Percentiles rank a stretch among this genome's conserved stretches.
These are phyloP conservation scores for Macrotyloma uniflorum DNA, from an alignment of 306 rosid species.

Conservation along the genomic window DNA sequence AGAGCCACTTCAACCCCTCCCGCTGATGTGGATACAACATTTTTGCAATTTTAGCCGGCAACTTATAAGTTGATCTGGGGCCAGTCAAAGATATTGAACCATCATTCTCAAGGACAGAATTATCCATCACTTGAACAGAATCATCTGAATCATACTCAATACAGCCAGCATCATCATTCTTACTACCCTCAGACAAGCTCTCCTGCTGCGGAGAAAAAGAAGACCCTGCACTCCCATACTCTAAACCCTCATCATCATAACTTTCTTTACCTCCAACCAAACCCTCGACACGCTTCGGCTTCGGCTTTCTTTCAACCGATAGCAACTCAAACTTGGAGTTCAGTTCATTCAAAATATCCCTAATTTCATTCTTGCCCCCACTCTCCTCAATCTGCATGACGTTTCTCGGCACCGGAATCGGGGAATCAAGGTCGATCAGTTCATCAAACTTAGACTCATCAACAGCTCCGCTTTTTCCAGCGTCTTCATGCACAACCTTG, in stretches of 20 bases:
- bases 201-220: conserved; percentile 56
- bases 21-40: conserved; percentile 87
- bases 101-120: conserved; percentile 45
- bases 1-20: conserved; percentile 85
- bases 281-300: conserved; percentile 39
- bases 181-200: conserved; percentile 39
- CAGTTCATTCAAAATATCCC: conserved; percentile 76
- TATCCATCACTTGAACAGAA: conserved; percentile 47
- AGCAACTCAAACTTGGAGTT: conserved; percentile 71
- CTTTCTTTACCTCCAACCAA: conserved; percentile 27
- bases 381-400: conserved; percentile 31
- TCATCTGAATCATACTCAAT: conserved; percentile 41
- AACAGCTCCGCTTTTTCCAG: conserved; percentile 21
- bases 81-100: conserved; percentile 60
- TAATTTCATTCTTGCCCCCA: conserved; percentile 64
- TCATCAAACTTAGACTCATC: conserved; percentile 48
- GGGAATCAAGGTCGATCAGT: conserved; percentile 65
- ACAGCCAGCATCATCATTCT: conserved; percentile 1
- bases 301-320: conserved; percentile 66
- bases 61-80: conserved; percentile 57
- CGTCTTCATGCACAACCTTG: conserved; percentile 52
- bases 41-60: conserved; percentile 63
- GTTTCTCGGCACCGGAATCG: conserved; percentile 29
- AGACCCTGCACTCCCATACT: conserved; percentile 59
- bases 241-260: conserved; percentile 40